Conservation (phyloP, 345 rosid genomes). For the Eutrema yunnanense region DNA sequence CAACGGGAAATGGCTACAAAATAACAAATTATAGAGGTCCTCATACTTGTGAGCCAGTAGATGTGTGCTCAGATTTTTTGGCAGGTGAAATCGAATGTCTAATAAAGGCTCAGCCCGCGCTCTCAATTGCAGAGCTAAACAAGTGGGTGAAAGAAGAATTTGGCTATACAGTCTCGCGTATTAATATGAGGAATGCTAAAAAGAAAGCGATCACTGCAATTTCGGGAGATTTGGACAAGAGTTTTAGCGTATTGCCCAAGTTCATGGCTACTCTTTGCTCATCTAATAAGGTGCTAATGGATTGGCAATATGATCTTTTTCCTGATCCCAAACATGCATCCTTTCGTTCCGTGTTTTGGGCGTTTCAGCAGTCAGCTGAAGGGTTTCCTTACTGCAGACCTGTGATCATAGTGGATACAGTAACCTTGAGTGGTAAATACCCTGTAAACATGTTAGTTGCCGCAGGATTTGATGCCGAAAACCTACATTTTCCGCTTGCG, state of each 20-base stretch:
- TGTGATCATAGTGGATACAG: background rate
- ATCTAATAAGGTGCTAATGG: background rate
- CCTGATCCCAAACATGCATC: background rate
- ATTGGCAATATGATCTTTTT: background rate
- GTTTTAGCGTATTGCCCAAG: slow-evolving; percentile 8
- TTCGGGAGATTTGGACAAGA: background rate
- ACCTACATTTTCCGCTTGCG: background rate
- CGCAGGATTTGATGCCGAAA: background rate
- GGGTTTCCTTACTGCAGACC: background rate
- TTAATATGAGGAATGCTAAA: background rate
- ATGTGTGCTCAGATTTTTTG: too few relatives aligned
- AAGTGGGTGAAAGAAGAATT: background rate
- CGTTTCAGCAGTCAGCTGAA: slow-evolving; percentile 3
- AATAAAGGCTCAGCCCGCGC: background rate
- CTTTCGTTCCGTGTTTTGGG: background rate
- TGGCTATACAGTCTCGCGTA: background rate
- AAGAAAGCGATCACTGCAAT: background rate
- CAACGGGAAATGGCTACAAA: too few relatives aligned
- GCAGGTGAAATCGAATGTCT: too few relatives aligned
- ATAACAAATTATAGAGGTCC: too few relatives aligned
- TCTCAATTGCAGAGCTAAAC: background rate
- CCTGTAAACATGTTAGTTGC: background rate
- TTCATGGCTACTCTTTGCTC: background rate
- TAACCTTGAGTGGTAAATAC: background rate
- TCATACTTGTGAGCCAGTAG: too few relatives aligned